Percentiles rank a stretch among this genome's conserved stretches.
phyloP scores from a whole-genome alignment of 2,329 filamentous ascomycete genomes.

The Ophiostoma sp. region DNA sequence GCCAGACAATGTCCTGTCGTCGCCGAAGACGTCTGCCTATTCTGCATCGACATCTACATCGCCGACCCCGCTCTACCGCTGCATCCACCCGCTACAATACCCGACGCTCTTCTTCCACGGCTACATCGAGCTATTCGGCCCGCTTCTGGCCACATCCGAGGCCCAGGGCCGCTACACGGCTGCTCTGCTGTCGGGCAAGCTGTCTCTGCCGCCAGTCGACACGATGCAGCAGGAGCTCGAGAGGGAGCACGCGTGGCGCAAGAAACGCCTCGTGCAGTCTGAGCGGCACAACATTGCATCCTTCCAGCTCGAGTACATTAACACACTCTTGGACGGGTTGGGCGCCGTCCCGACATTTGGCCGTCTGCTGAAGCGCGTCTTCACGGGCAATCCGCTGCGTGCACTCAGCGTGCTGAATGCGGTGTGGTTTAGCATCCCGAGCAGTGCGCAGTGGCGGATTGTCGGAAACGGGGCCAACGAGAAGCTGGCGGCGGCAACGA shows the following conservation, averaged over 20 bases:
- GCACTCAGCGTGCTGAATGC: conserved; percentile 32
- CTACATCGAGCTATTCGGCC: conserved; percentile 33
- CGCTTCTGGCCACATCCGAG: conserved; percentile 34
- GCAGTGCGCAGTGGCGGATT: conserved; percentile 36
- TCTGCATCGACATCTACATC: not conserved
- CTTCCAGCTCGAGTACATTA: not conserved
- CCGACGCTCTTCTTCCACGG: conserved; percentile 36
- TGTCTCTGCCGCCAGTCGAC: conserved; percentile 29
- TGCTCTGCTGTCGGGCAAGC: conserved; percentile 31
- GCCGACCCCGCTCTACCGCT: not conserved
- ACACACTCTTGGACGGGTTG: not conserved
- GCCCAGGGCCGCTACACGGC: conserved; percentile 36
- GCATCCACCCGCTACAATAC: conserved; percentile 30
- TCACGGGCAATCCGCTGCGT: conserved; percentile 27
- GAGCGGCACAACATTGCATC: not conserved
- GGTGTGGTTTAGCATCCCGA: conserved; percentile 37
- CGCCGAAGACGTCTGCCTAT: conserved; percentile 12
- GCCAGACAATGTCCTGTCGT: conserved; percentile 27
- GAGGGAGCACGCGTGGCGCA: not conserved
- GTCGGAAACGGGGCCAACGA: conserved; percentile 33
- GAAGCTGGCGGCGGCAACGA: not conserved
- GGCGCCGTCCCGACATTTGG: not conserved
- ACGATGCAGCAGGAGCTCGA: not conserved
- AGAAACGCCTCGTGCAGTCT: not conserved
- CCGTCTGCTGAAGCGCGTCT: not conserved